These are phyloP conservation scores for Xylariaceae sp. DNA, from an alignment of 2,329 filamentous ascomycete genomes.

Conservation along the genomic window DNA sequence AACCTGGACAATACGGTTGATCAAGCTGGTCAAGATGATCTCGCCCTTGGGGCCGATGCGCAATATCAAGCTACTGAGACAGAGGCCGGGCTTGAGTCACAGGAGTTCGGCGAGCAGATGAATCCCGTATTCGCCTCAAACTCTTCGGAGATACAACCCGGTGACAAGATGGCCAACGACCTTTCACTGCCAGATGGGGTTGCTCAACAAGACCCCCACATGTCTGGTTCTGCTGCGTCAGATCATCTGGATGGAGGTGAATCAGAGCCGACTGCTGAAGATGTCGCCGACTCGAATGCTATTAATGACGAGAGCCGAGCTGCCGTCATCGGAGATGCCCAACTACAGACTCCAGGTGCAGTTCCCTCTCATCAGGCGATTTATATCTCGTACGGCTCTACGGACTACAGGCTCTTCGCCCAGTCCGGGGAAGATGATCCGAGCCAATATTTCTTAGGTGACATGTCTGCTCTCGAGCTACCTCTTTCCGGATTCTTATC, in stretches of 20 bases:
- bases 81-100: constrained; percentile 1
- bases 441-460: constrained; percentile 25
- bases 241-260: no score
- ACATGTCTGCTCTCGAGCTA: constrained; percentile 19
- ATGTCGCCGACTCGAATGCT: no score
- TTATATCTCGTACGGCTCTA: constrained; percentile 23
- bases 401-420: constrained; percentile 26
- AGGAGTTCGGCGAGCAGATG: constrained; percentile 4
- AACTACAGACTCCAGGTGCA: no score
- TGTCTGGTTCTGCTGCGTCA: no score
- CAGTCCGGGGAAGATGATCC: constrained; percentile 25
- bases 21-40: no score
- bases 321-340: not conserved
- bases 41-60: no score
- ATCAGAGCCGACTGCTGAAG: no score
- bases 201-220: no score
- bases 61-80: constrained; percentile 5
- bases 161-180: no score
- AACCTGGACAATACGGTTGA: no score
- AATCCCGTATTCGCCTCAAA: constrained; percentile 1
- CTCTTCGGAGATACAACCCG: constrained; percentile 13
- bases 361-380: constrained; percentile 20
- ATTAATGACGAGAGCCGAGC: no score
- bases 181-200: no score
- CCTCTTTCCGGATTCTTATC: constrained; percentile 20